phyloP scores from a whole-genome alignment of 345 rosid genomes.

The Populus simonii region DNA sequence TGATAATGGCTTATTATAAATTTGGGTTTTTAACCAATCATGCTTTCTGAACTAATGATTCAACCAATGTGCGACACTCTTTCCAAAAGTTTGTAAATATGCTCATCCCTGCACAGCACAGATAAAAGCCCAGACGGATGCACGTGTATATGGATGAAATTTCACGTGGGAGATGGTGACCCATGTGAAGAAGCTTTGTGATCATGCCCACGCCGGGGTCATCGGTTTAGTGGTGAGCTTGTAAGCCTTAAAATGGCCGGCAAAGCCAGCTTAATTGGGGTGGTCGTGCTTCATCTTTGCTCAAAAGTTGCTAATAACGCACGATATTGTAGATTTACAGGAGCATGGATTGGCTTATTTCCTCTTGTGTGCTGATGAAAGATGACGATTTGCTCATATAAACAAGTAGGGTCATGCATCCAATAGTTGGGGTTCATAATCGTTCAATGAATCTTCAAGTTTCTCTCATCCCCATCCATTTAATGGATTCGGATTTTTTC shows the following conservation, averaged over 20 bases:
- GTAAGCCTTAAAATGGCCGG: neutral
- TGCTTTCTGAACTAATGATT: neutral
- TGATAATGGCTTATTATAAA: neutral
- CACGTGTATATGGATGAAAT: conserved; percentile 41
- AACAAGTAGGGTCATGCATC: no score
- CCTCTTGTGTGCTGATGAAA: neutral
- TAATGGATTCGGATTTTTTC: no score
- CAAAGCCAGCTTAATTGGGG: conserved; percentile 8
- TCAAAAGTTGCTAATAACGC: neutral
- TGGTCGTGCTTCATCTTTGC: neutral
- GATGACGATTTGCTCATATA: no score
- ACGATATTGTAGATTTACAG: neutral
- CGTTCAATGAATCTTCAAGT: no score
- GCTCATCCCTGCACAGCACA: neutral
- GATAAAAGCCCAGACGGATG: conserved; percentile 21
- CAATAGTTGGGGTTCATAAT: no score
- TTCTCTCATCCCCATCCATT: no score
- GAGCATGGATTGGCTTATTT: no score
- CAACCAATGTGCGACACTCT: neutral
- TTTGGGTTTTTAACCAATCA: neutral
- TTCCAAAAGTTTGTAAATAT: neutral
- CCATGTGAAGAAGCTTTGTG: conserved; percentile 40
- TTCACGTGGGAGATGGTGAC: conserved; percentile 46
- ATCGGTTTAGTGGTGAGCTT: neutral
- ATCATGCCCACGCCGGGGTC: neutral